phyloP scores from a whole-genome alignment of 2,329 filamentous ascomycete genomes.

The Trematosphaeria pertusa region DNA sequence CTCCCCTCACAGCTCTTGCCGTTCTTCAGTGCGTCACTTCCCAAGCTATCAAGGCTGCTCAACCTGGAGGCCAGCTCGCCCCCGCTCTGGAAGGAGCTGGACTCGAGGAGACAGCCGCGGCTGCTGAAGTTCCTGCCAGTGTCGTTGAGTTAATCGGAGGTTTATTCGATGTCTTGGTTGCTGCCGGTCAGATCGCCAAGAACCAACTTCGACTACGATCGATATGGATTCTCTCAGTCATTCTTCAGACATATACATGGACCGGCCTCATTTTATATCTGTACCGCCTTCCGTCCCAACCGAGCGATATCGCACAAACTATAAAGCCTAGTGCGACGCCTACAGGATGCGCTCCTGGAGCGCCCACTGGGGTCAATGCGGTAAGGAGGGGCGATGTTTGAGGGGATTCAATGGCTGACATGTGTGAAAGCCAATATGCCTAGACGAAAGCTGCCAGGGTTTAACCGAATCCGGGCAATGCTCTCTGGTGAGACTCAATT shows the following conservation, averaged over 20 bases:
- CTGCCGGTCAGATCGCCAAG: background rate
- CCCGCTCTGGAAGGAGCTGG: background rate
- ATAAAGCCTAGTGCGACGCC: background rate
- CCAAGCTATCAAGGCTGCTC: background rate
- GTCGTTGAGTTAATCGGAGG: no score
- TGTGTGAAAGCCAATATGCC: background rate
- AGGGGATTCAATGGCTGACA: background rate
- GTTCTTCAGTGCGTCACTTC: background rate
- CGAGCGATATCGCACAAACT: background rate
- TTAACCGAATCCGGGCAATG: background rate
- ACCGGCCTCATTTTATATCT: background rate
- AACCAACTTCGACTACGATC: background rate
- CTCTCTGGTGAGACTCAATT: no score
- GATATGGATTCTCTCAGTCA: background rate
- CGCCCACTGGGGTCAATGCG: background rate
- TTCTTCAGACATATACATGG: background rate
- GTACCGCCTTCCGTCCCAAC: background rate
- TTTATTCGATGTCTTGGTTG: no score
- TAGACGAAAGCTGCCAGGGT: background rate
- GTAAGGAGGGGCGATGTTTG: background rate
- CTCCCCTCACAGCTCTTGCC: background rate
- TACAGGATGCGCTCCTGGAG: background rate
- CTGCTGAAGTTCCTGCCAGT: background rate
- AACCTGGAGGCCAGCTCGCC: background rate
- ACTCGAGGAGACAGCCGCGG: background rate